Evolutionary conservation across 495 filamentous ascomycete species (phyloP), one percentile per base, ranked within the genome.

Genomic region (Chaetomium tenue): DNA sequence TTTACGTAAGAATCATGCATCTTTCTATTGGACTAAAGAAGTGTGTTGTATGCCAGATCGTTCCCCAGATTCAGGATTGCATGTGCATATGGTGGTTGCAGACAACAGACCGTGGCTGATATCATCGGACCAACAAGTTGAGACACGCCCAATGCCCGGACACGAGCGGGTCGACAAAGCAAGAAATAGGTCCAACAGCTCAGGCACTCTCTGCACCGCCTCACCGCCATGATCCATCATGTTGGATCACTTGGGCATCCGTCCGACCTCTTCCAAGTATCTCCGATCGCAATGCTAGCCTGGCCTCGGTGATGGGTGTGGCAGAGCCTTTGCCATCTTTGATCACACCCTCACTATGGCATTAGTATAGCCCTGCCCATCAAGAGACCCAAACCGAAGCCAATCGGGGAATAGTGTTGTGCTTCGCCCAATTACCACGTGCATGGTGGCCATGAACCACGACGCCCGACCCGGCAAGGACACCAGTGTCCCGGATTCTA

Each of bases 1-100:
- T 23, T 60, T 60, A 60, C 58, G 58, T 60, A 60, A 47, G 23
- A 40, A 33, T 12, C 18, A 7, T 39, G 46, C 8, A 18, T n/a
- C 1, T 57, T 33, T 5, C n/a, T 7, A 60, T 30, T 37, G 44
- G 46, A 13, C 28, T 18, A 16, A 5, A 51, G n/a, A 4, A 13
- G 25, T 26, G 28, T 30, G 3, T 6, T 30, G 28, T 46, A 28
- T 44, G 22, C 55, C 23, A 44, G 20, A 13, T 20, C 42, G 6
- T 59, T 20, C 57, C 40, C 40, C 42, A 30, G 23, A 33, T 59
- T 59, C 18, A 33, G 53, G 5, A 51, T 40, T 55, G 53, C 53
- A 39, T 56, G 18, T 18, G 40, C 40, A 44, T 44, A 44, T 44
- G 30, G 15, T 26, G 54, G 22, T 30, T 39, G 53, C 53, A 56